Percentiles rank a stretch among this genome's conserved stretches.
Conservation (phyloP, 208 protist genomes). For the Trypanosoma melophagium region DNA sequence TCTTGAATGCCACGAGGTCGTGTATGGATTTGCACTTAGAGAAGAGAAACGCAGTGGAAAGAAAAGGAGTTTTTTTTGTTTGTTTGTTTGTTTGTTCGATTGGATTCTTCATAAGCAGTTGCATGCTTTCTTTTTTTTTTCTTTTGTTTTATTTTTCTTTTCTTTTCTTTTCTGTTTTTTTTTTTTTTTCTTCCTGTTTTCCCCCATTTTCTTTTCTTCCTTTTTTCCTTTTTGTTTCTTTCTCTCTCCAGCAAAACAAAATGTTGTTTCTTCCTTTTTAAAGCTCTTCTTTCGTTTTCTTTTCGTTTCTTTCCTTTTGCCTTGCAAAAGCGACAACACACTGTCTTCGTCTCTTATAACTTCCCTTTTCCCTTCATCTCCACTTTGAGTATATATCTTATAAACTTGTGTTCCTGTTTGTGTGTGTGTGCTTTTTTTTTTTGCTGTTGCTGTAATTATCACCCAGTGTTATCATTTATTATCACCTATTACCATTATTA, state of each 20-base stretch:
- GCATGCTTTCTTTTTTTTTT: background rate
- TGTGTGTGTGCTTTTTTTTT: background rate
- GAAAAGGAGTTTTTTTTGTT: background rate
- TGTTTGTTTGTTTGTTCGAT: too few species aligned
- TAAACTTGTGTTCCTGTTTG: background rate
- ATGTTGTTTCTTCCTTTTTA: background rate
- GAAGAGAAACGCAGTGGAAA: slow-evolving; percentile 12
- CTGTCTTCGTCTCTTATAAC: background rate
- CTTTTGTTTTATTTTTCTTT: background rate
- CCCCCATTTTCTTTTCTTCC: background rate
- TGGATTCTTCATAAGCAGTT: too few species aligned
- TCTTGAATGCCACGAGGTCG: background rate
- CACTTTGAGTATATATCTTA: slow-evolving; percentile 1
- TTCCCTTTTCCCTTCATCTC: too few species aligned
- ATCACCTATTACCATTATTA: background rate
- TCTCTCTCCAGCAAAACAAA: background rate
- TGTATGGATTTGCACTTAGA: background rate
- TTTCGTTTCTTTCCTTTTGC: slow-evolving; percentile 8
- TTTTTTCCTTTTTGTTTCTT: background rate
- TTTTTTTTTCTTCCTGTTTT: background rate
- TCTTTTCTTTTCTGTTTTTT: background rate
- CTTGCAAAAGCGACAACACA: slow-evolving; percentile 5
- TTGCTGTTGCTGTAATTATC: slow-evolving; percentile 1
- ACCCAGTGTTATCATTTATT: background rate
- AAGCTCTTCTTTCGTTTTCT: background rate